Base-by-base conservation (phyloP, 805 yeast genomes). In the Myxozyma nipponensis region DNA sequence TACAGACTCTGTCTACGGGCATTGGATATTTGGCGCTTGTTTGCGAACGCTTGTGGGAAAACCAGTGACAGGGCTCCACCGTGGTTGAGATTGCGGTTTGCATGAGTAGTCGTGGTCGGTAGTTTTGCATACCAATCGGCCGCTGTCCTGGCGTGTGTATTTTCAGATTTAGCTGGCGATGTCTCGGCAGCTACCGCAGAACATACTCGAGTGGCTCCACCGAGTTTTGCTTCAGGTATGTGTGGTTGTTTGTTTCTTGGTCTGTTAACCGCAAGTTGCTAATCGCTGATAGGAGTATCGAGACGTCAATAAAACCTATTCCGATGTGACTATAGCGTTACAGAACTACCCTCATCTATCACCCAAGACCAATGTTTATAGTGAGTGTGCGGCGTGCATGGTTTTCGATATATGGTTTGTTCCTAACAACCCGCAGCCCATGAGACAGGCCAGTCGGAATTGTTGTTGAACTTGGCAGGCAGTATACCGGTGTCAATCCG, bases 381-480 rank as follows among this genome's bases (percentile, higher is more conserved):
- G 65, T 63, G 41, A 26, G 66, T 56, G 23, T 18, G 18, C 23
- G 7, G 42, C n/a, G n/a, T n/a, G n/a, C n/a, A n/a, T n/a, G n/a
- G n/a, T n/a, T n/a, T n/a, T n/a, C n/a, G n/a, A n/a, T n/a, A n/a
- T n/a, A n/a, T n/a, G n/a, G n/a, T n/a, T n/a, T n/a, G n/a, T n/a
- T n/a, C n/a, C n/a, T n/a, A 28, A 28, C 7, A 21, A 7, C 19
- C 26, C 17, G 10, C 25, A 62, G 67, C 84, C 1, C 68, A 75
- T 46, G 75, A 74, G n/a, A 58, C 69, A 1, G 96, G 96, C 1
- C 64, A 63, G 10, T 71, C 84, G 1, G 72, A 75, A 19, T 71
- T 88, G 18, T 69, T 88, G 43, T 69, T 89, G 9, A 81, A 82
- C 52, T 54, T 90, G 1, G 75, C 75, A 58, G 96, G 96, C 0